Evolutionary conservation across 1,139 yeast genomes (phyloP), one percentile per base, ranked within the genome.

Genomic region (Fermentozyma sake): DNA sequence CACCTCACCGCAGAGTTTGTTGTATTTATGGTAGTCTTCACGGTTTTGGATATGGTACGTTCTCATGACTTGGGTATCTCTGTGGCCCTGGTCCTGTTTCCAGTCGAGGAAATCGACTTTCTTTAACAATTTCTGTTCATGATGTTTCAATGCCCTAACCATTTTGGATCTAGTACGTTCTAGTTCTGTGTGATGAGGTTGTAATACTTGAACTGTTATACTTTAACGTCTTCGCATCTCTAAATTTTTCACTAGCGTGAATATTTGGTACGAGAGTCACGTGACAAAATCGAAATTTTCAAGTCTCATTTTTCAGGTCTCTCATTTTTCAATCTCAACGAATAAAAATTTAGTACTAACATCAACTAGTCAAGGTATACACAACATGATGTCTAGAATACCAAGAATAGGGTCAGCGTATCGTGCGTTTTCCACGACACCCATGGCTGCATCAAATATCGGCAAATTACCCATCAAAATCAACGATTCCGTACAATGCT

Each of bases 61-160:
- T 46, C 93, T 72, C 95, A 91, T 91, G 23, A 93, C 95, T 55
- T 85, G 93, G 18, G 95, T 80, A 48, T 91, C 98, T 39, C 98
- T 68, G 54, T 93, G 98, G 20, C 93, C 89, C 35, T 81, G 81
- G 55, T 91, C 98, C 50, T 87, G 95, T 56, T 91, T 91, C 96
- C 97, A 93, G 57, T 91, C 95, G 31, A 87, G 83, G 64, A 93
- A 86, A 55, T 91, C 97, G 34, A 91, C 97, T 59, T 91, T 93
- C 67, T 85, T 89, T 48, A 91, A 75, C 51, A 91, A 76, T 62
- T 87, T 89, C 68, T 84, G 80, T 71, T 91, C 98, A 60, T 91
- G 98, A 62, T 84, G 87, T 56, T 91, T 93, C 39, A 91, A 73
- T 46, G 83, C 75, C 57, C 98, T 76, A 32, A 86, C 96, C 97